Evolutionary conservation across 441 rosid species (phyloP).

Genomic region (Populus hybrid): DNA sequence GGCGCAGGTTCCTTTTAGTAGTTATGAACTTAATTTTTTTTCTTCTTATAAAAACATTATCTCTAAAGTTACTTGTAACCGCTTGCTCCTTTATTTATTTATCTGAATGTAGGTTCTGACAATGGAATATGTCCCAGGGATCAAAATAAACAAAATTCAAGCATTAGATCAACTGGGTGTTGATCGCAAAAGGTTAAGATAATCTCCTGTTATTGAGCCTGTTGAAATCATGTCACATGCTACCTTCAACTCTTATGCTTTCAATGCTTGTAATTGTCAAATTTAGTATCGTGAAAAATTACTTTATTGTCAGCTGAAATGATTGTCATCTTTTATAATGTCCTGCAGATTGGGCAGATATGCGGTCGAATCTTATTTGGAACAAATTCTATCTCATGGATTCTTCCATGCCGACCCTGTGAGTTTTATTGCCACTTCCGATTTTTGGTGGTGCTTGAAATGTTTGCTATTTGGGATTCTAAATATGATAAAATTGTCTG

Average conservation of each 20-base stretch:
- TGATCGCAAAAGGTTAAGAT: constrained; percentile 83
- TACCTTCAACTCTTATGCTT: constrained; percentile 4
- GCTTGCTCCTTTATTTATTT: constrained; percentile 12
- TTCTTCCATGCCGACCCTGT: constrained; percentile 99
- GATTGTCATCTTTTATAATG: constrained; percentile 1
- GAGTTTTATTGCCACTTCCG: constrained; percentile 22
- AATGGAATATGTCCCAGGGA: constrained; percentile 99
- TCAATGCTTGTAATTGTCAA: constrained; percentile 4
- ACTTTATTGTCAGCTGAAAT: constrained; percentile 15
- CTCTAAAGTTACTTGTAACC: background rate
- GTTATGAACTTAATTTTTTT: constrained; percentile 11
- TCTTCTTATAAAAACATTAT: background rate
- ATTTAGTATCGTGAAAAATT: constrained; percentile 14
- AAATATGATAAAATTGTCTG: background rate
- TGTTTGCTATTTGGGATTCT: constrained; percentile 1
- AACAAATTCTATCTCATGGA: constrained; percentile 96
- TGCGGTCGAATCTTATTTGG: constrained; percentile 98
- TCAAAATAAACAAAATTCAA: constrained; percentile 85
- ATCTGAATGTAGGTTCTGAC: constrained; percentile 61
- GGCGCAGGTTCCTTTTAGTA: constrained; percentile 59
- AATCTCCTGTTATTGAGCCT: constrained; percentile 8
- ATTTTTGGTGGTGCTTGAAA: constrained; percentile 9
- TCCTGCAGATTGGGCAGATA: constrained; percentile 79
- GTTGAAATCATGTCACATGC: constrained; percentile 6
- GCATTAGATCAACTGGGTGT: constrained; percentile 92